Evolutionary conservation across 2,329 filamentous ascomycete species (phyloP).

Genomic region (Laburnicola sp.): DNA sequence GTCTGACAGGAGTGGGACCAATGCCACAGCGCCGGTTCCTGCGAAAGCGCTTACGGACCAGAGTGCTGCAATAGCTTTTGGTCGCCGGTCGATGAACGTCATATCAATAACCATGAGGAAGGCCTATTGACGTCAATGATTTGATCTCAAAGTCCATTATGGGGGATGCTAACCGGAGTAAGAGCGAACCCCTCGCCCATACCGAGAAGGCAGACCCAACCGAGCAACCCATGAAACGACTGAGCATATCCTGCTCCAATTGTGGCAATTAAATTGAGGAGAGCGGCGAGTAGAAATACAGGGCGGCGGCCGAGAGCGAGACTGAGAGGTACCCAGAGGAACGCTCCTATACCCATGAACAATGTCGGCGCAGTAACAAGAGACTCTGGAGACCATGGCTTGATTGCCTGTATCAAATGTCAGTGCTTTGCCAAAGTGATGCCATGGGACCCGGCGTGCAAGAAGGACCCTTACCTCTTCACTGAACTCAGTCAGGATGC

Average conservation of each 20-base stretch:
- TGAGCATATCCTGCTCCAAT: slow-evolving; percentile 31
- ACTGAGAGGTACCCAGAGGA: slow-evolving; percentile 46
- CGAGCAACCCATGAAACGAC: slow-evolving; percentile 33
- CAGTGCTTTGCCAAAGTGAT: not conserved
- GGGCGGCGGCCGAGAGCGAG: slow-evolving; percentile 46
- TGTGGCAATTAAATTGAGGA: slow-evolving; percentile 32
- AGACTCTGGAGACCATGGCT: slow-evolving; percentile 30
- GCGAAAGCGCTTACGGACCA: slow-evolving; percentile 38
- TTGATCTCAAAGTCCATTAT: not conserved
- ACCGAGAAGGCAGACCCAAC: slow-evolving; percentile 39
- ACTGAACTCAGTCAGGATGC: slow-evolving; percentile 18
- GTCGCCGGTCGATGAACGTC: slow-evolving; percentile 47
- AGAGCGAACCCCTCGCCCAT: slow-evolving; percentile 39
- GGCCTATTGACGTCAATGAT: slow-evolving; percentile 24
- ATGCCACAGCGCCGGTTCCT: slow-evolving; percentile 27
- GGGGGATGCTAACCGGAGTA: slow-evolving; percentile 24
- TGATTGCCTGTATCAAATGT: slow-evolving; percentile 17
- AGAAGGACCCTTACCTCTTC: slow-evolving; percentile 16
- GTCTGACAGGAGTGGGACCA: slow-evolving; percentile 33
- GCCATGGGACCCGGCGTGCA: not conserved
- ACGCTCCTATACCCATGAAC: slow-evolving; percentile 42
- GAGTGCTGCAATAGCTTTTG: slow-evolving; percentile 38
- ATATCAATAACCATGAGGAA: slow-evolving; percentile 46
- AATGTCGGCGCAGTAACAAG: slow-evolving; percentile 36
- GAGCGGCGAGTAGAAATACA: slow-evolving; percentile 37